Conservation (phyloP, 2,329 filamentous ascomycete species). For the Boeremia exigua region DNA sequence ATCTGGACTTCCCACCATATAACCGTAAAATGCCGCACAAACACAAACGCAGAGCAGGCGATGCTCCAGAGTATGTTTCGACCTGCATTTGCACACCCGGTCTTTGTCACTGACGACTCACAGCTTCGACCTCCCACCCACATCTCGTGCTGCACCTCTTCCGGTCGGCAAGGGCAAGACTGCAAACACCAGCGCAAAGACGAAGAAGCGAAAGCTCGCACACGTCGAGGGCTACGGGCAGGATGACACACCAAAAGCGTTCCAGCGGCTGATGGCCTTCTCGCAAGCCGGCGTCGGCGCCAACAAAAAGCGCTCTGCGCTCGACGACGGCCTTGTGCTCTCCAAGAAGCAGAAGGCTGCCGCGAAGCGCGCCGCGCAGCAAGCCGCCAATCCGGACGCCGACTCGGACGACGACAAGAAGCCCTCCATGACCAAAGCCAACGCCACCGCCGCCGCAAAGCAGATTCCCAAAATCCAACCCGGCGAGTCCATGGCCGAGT, state of each 20-base stretch:
- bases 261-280: slow-evolving; percentile 82
- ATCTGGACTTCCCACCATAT: background rate
- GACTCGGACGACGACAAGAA: slow-evolving; percentile 9
- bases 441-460: slow-evolving; percentile 35
- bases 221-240: slow-evolving; percentile 60
- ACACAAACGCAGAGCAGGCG: slow-evolving; percentile 70
- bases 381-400: background rate
- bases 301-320: slow-evolving; percentile 60
- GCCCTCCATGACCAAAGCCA: background rate
- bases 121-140: slow-evolving; percentile 67
- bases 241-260: slow-evolving; percentile 88
- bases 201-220: slow-evolving; percentile 47
- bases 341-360: slow-evolving; percentile 57
- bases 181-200: slow-evolving; percentile 39
- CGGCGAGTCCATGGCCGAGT: slow-evolving; percentile 83
- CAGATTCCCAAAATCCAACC: slow-evolving; percentile 66
- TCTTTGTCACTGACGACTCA: slow-evolving; percentile 50
- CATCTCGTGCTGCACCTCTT: slow-evolving; percentile 64
- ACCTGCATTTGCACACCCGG: background rate
- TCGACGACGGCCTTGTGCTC: slow-evolving; percentile 70
- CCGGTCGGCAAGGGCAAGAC: slow-evolving; percentile 57
- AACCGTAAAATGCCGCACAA: slow-evolving; percentile 78
- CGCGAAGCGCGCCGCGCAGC: slow-evolving; percentile 15
- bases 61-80: slow-evolving; percentile 44
- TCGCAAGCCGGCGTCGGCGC: slow-evolving; percentile 58